These are phyloP conservation scores for Cynara cardunculus DNA, from an alignment of 129 eudicot genomes.

Conservation along the genomic window DNA sequence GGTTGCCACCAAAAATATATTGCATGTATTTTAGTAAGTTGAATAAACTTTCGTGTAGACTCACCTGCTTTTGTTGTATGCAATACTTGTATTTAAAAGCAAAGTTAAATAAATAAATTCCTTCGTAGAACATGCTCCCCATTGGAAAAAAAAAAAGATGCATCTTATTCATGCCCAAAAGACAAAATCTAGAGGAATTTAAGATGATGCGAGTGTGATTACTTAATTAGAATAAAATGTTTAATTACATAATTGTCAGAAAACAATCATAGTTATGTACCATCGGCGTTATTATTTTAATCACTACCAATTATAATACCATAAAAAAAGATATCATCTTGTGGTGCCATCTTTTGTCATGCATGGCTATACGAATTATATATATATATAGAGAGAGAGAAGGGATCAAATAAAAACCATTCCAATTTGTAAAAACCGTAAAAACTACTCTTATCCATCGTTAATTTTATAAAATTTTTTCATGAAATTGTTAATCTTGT, in stretches of 20 bases:
- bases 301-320: not conserved
- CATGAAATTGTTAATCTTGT: too few species aligned
- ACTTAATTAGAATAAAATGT: not conserved
- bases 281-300: conserved; percentile 3
- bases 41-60: not conserved
- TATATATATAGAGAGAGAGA: not conserved
- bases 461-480: too few species aligned
- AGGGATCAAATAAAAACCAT: too few species aligned
- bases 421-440: too few species aligned
- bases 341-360: conserved; percentile 4
- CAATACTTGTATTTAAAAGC: not conserved
- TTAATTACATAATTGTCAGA: not conserved
- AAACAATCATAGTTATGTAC: not conserved
- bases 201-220: conserved; percentile 9
- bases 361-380: conserved; percentile 7
- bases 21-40: not conserved
- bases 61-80: not conserved
- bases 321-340: not conserved
- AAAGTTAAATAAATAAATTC: too few species aligned
- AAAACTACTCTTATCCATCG: too few species aligned
- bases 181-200: conserved; percentile 20
- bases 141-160: not conserved
- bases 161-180: not conserved
- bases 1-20: too few species aligned
- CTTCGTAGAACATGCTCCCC: conserved; percentile 18